These are phyloP conservation scores for Phytophthora crassamura DNA, from an alignment of 352 stramenopile genomes.

Conservation along the genomic window DNA sequence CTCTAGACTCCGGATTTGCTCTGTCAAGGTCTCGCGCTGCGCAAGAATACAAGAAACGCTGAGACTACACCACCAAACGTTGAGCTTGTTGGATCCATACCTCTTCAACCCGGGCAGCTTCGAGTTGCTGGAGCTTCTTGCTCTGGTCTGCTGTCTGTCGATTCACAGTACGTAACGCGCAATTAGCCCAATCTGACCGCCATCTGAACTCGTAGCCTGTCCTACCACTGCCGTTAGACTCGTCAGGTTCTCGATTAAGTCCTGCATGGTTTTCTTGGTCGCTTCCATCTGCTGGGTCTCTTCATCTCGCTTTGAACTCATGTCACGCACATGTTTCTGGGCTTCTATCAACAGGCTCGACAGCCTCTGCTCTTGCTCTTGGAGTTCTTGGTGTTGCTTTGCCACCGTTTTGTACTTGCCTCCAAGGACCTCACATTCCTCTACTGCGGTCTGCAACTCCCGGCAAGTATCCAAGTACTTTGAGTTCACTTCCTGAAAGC, in stretches of 20 bases:
- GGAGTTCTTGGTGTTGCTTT: slow-evolving; percentile 37
- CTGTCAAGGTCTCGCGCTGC: slow-evolving; percentile 42
- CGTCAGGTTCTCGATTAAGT: slow-evolving; percentile 72
- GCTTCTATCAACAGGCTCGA: slow-evolving; percentile 31
- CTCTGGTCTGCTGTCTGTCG: slow-evolving; percentile 66
- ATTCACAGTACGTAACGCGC: neutral
- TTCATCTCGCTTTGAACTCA: slow-evolving; percentile 35
- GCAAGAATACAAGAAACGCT: slow-evolving; percentile 2
- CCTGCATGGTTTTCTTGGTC: slow-evolving; percentile 68
- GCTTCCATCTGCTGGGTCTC: slow-evolving; percentile 46
- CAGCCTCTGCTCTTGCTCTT: slow-evolving; percentile 35
- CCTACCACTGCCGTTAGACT: slow-evolving; percentile 65
- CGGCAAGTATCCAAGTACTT: slow-evolving; percentile 69
- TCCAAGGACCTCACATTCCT: slow-evolving; percentile 34
- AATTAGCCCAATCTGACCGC: too few species aligned
- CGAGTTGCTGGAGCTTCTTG: slow-evolving; percentile 69
- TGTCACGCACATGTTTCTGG: slow-evolving; percentile 26
- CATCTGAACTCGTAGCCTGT: too few species aligned
- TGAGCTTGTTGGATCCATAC: slow-evolving; percentile 19
- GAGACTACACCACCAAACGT: neutral
- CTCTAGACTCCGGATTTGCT: slow-evolving; percentile 46
- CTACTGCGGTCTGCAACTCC: slow-evolving; percentile 46
- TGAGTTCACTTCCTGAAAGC: slow-evolving; percentile 70
- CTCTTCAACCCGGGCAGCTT: slow-evolving; percentile 50
- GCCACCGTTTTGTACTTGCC: slow-evolving; percentile 46